Base-by-base conservation (phyloP, 305 asterid genomes). In the Plantago coronopus region DNA sequence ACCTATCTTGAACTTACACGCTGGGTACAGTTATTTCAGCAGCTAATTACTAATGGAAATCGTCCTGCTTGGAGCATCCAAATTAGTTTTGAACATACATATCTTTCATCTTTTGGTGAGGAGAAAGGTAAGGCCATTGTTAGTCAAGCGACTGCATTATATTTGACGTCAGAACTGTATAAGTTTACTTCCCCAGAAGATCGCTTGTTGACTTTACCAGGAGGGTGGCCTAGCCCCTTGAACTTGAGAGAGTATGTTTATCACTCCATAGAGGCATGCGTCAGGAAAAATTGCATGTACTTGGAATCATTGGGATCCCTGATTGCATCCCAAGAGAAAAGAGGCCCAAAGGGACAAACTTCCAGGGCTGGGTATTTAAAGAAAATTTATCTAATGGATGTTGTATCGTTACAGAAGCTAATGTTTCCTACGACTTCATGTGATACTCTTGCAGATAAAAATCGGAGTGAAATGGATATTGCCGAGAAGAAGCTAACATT, bases 221-320 rank as follows among this genome's bases (percentile, higher is more conserved):
- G 95, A 61, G 96, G 95, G 27, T 94, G 99, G 99, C 97, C 99
- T 48, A 57, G 72, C 46, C 95, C 95, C 62, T 74, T 94, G 83
- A 86, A 73, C 69, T 54, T 83, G 59, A 77, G 80, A 72, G 96
- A 89, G 77, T 84, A 74, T 67, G 79, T 87, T 61, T 70, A 69
- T 67, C 71, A 81, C 74, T 74, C 97, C n/a, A 70, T 49, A 64
- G 95, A 84, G 81, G 66, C 97, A 43, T 79, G 82, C 75, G 75
- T 90, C 66, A 81, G 74, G 65, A 88, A 83, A 67, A 90, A 85
- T 69, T 71, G 79, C 74, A 78, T 84, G 80, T 88, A 82, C 72
- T 69, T 90, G 79, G 91, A 85, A 74, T 86, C 78, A 61, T 64
- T 85, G 60, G 97, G 91, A 62, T 79, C 82, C 48, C 86, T 69